Evolutionary conservation across 2,329 filamentous ascomycete genomes (phyloP).

Genomic region (Aureobasidium melanogenum): DNA sequence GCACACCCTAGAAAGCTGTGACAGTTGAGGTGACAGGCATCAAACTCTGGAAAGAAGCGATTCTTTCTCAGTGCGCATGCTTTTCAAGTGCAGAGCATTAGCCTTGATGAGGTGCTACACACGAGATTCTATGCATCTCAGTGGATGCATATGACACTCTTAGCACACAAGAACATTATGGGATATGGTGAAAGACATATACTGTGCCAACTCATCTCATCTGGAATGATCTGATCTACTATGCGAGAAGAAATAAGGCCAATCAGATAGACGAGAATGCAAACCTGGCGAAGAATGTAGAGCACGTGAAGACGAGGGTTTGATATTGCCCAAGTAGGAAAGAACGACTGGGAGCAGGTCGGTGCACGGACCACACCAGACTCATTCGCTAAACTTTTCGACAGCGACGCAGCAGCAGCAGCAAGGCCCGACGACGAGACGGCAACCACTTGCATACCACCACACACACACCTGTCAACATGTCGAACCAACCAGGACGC

Average conservation of each 20-base stretch:
- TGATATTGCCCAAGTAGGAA: background rate
- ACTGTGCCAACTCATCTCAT: background rate
- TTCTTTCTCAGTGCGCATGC: no score
- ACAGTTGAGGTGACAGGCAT: background rate
- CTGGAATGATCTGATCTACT: no score
- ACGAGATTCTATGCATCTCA: background rate
- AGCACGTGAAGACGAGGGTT: background rate
- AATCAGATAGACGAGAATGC: background rate
- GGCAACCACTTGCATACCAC: background rate
- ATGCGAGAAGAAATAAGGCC: no score
- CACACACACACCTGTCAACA: background rate
- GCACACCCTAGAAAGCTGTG: background rate
- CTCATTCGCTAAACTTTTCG: conserved; percentile 8
- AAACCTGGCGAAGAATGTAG: background rate
- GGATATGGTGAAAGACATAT: no score
- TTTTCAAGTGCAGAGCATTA: background rate
- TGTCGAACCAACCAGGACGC: conserved; percentile 29
- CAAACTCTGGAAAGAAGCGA: background rate
- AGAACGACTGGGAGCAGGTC: background rate
- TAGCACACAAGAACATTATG: background rate
- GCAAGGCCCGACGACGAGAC: background rate
- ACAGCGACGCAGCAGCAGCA: conserved; percentile 5
- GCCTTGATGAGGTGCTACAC: background rate
- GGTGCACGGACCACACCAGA: background rate
- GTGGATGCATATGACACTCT: background rate